Evolutionary conservation across 192 early-diverging fungal genomes (phyloP).

Genomic region (Cladochytrium replicatum): DNA sequence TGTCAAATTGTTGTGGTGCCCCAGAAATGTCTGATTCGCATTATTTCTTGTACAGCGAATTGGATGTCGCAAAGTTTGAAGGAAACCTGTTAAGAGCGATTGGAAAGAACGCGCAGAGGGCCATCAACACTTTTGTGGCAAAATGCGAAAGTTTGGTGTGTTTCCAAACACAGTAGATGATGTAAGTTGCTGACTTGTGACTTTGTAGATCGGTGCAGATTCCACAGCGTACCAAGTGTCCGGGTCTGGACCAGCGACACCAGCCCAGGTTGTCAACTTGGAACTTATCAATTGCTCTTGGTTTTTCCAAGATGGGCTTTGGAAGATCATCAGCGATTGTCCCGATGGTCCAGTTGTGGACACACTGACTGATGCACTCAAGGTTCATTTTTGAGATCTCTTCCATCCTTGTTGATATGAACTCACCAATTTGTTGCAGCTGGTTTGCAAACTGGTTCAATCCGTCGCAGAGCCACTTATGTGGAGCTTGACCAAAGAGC

Average conservation of each 20-base stretch:
- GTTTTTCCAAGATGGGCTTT: constrained; percentile 48
- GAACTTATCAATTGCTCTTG: constrained; percentile 53
- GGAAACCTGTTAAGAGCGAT: constrained; percentile 34
- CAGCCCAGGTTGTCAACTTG: constrained; percentile 42
- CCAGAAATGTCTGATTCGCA: not conserved
- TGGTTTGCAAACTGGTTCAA: constrained; percentile 37
- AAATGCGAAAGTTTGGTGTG: constrained; percentile 50
- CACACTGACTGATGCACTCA: constrained; percentile 35
- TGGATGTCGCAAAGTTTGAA: constrained; percentile 59
- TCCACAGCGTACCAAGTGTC: constrained; percentile 25
- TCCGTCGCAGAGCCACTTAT: constrained; percentile 44
- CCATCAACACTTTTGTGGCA: constrained; percentile 45
- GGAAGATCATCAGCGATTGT: constrained; percentile 49
- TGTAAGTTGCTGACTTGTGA: constrained; percentile 4
- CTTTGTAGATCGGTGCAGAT: constrained; percentile 20
- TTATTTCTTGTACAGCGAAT: constrained; percentile 33
- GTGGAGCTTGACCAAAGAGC: constrained; percentile 38
- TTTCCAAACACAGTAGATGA: constrained; percentile 7
- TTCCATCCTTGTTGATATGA: constrained; percentile 4
- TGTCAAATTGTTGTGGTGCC: not conserved
- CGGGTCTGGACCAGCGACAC: constrained; percentile 17
- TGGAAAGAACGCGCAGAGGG: constrained; percentile 43
- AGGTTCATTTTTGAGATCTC: constrained; percentile 22
- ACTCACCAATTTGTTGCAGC: constrained; percentile 22
- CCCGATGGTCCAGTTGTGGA: constrained; percentile 32